Conservation (phyloP, 495 filamentous ascomycete species). For the Diplogelasinospora grovesii region DNA sequence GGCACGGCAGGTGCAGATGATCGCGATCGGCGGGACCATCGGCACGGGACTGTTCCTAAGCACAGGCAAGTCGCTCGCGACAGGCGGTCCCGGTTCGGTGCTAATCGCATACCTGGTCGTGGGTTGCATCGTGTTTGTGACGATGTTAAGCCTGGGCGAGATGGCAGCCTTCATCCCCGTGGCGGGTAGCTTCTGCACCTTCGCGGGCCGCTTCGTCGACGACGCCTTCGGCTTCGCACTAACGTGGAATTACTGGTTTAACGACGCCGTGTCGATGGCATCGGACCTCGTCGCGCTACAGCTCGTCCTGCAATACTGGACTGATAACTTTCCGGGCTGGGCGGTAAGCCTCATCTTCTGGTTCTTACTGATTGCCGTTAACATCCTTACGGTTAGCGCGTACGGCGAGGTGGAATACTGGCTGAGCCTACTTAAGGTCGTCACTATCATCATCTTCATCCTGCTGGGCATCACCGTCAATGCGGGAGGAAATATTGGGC, state of each 20-base stretch:
- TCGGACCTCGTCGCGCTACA: too few species aligned
- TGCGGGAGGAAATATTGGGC: constrained; percentile 57
- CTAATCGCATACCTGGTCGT: constrained; percentile 59
- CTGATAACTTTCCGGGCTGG: constrained; percentile 44
- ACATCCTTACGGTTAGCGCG: constrained; percentile 60
- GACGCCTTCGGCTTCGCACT: constrained; percentile 70
- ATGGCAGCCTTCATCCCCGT: constrained; percentile 67
- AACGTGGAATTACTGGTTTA: constrained; percentile 58
- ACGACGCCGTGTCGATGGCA: too few species aligned
- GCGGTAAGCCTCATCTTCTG: constrained; percentile 71
- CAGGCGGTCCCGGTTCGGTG: constrained; percentile 53
- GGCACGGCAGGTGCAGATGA: constrained; percentile 54
- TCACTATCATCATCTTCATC: constrained; percentile 64
- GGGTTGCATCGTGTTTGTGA: constrained; percentile 53
- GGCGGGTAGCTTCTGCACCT: constrained; percentile 67
- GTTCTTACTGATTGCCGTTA: constrained; percentile 56
- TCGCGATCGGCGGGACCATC: constrained; percentile 59
- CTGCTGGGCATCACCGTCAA: constrained; percentile 60
- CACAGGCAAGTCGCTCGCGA: constrained; percentile 55
- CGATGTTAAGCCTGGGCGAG: constrained; percentile 51
- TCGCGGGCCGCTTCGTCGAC: constrained; percentile 65
- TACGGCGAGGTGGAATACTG: constrained; percentile 71
- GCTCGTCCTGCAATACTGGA: constrained; percentile 73
- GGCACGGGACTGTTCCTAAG: constrained; percentile 65
- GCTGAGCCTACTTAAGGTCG: constrained; percentile 66